Evolutionary conservation across 768 basidiomycete species (phyloP), one percentile per base, ranked within the genome.

Genomic region (Polyporus arcularius): DNA sequence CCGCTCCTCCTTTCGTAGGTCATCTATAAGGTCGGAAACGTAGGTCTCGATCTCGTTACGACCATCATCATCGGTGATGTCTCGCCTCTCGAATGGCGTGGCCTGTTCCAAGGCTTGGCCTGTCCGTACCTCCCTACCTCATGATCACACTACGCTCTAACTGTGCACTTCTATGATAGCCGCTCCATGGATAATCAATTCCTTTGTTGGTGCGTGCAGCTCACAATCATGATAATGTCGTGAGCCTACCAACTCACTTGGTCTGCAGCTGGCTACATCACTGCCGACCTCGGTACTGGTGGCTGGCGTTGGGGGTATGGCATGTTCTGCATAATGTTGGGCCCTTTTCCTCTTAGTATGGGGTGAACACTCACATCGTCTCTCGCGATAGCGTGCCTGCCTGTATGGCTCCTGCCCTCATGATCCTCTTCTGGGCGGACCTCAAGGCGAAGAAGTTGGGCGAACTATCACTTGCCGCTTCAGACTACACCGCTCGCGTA

Each of bases 1-100:
- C 11, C 11, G 11, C 35, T 35, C 7, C 35, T 35, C 35, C 11
- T 35, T 35, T 65, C 65, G 10, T 42, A 57, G 31, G 56, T 68
- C 18, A 46, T 70, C 41, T 59, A 50, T 28, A 52, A 35, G 14
- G n/a, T 53, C 12, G 58, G 58, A 3, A 62, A 53, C 10, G 32
- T 57, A 11, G 61, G 57, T 10, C 32, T 62, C 10, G 39, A 53
- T 2, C 58, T 62, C n/a, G 39, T 52, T 14, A 26, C 39, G 9
- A 53, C 41, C 40, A 49, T 63, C 52, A 43, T 63, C 42, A 39
- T 58, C 41, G 59, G 58, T 12, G 62, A 63, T 45, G 28, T 60
- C 35, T 43, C 62, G 9, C 52, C 58, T 12, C 47, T 63, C 16
- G 31, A 60, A 30, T 63, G 62, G 62, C 30, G 62, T 31, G 62